A percentile compares a stretch with the other conserved stretches of the same genome.
Evolutionary conservation across 176 grass and related monocot species (phyloP).

Genomic region (Typha latifolia): DNA sequence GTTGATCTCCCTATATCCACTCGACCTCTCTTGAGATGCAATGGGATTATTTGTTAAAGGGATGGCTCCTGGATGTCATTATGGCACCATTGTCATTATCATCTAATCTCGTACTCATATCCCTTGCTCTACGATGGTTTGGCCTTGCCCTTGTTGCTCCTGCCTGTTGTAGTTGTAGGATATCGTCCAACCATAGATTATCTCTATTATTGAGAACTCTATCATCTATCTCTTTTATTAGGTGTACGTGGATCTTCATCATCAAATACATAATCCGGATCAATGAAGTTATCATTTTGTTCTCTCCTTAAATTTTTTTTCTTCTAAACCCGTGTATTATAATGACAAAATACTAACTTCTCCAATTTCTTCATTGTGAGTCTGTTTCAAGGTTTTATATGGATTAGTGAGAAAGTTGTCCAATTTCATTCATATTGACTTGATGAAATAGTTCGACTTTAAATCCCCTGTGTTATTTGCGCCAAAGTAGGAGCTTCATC

Average conservation of each 20-base stretch:
- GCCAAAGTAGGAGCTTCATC: conserved; percentile 5
- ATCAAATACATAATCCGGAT: conserved; percentile 8
- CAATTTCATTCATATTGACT: neutral
- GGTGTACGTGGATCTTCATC: neutral
- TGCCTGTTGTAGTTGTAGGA: no score
- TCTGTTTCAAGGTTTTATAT: neutral
- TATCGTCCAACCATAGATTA: no score
- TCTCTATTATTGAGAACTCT: no score
- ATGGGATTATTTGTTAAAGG: no score
- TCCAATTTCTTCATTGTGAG: neutral
- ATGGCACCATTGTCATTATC: no score
- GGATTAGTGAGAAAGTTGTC: neutral
- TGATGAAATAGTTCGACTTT: conserved; percentile 3
- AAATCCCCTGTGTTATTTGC: neutral
- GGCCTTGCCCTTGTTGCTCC: no score
- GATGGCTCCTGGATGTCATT: no score
- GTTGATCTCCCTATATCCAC: no score
- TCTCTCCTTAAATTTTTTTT: neutral
- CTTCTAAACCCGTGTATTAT: neutral
- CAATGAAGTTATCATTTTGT: neutral
- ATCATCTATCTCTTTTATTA: neutral
- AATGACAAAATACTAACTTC: conserved; percentile 2
- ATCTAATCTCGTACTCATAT: no score
- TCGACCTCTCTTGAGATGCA: no score
- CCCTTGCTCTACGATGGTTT: no score